These are phyloP conservation scores for Obba rivulosa DNA, from an alignment of 768 basidiomycete species.

Conservation along the genomic window DNA sequence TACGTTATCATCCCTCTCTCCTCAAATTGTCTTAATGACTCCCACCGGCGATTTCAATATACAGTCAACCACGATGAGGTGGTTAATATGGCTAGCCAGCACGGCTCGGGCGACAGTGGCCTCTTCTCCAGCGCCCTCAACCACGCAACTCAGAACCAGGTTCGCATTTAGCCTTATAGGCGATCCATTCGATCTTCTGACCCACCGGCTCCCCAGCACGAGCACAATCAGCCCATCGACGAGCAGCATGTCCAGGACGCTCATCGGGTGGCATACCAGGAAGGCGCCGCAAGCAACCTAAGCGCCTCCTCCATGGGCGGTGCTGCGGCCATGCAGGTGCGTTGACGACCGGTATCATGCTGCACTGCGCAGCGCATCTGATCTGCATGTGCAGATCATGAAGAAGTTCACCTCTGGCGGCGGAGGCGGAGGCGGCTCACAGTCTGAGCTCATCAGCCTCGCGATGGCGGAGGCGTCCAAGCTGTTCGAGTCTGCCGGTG, in stretches of 20 bases:
- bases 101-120: slow-evolving; percentile 52
- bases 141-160: slow-evolving; percentile 50
- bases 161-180: slow-evolving; percentile 10
- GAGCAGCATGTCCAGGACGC: slow-evolving; percentile 58
- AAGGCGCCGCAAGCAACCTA: slow-evolving; percentile 45
- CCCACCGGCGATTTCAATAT: slow-evolving; percentile 7
- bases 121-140: slow-evolving; percentile 52
- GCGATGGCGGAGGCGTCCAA: slow-evolving; percentile 82
- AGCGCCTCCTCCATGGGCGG: slow-evolving; percentile 62
- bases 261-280: slow-evolving; percentile 57
- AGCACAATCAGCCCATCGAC: slow-evolving; percentile 57
- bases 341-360: slow-evolving; percentile 3
- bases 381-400: slow-evolving; percentile 38
- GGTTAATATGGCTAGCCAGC: slow-evolving; percentile 44
- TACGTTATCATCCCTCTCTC: slow-evolving; percentile 7
- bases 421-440: slow-evolving; percentile 34
- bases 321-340: slow-evolving; percentile 73
- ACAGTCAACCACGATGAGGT: slow-evolving; percentile 65
- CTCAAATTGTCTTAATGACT: not conserved
- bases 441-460: slow-evolving; percentile 71
- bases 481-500: slow-evolving; percentile 67
- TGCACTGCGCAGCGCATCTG: not conserved
- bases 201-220: slow-evolving; percentile 28
- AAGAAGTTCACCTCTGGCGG: slow-evolving; percentile 63
- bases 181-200: not conserved